Evolutionary conservation across 1,284 basidiomycete species (phyloP).

Genomic region (Marasmius oreades): DNA sequence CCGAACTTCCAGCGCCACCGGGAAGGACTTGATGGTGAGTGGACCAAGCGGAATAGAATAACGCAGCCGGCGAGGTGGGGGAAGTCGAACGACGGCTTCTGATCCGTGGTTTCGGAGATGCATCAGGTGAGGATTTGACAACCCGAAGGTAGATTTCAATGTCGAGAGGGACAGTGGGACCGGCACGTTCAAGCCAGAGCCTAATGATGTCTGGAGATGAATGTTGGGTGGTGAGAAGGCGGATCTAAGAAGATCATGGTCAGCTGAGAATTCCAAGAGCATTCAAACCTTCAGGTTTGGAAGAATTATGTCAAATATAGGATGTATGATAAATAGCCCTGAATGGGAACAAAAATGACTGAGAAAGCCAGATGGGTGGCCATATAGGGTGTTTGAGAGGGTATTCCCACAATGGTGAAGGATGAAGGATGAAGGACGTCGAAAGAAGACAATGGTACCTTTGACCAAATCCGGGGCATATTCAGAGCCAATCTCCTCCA

Average conservation of each 20-base stretch:
- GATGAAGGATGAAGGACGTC: conserved; percentile 7
- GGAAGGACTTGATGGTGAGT: conserved; percentile 26
- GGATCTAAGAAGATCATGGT: conserved; percentile 46
- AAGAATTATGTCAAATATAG: background rate
- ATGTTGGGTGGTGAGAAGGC: conserved; percentile 63
- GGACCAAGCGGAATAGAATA: background rate
- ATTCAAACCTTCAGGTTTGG: conserved; percentile 5
- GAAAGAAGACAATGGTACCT: conserved; percentile 42
- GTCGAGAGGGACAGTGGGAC: conserved; percentile 61
- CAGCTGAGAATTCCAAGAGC: background rate
- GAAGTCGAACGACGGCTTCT: conserved; percentile 24
- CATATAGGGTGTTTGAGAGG: conserved; percentile 2
- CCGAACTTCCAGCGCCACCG: background rate
- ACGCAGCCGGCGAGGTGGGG: conserved; percentile 5
- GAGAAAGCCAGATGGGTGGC: conserved; percentile 12
- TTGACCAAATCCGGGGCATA: conserved; percentile 70
- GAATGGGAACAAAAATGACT: conserved; percentile 11
- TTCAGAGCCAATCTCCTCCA: conserved; percentile 61
- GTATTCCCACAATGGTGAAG: conserved; percentile 11
- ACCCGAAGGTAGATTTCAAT: conserved; percentile 73
- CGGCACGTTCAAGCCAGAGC: conserved; percentile 76
- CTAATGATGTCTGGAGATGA: conserved; percentile 73
- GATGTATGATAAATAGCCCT: conserved; percentile 1
- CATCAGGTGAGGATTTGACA: conserved; percentile 24
- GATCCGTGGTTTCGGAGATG: conserved; percentile 20